Conservation (phyloP, 179 eudicot genomes). For the Heliamphora pulchella region DNA sequence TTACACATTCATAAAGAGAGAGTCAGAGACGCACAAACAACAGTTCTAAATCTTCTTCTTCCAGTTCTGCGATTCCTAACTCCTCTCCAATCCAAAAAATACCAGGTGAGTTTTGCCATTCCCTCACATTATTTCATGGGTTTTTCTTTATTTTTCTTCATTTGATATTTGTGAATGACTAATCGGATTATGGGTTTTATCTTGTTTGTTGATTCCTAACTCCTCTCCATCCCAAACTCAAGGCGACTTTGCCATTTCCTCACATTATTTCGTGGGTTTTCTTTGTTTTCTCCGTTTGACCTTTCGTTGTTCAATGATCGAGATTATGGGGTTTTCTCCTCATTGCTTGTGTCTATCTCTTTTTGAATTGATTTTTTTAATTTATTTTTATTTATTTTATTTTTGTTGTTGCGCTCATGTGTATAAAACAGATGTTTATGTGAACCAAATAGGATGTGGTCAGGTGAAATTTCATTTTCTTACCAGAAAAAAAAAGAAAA, state of each 20-base stretch:
- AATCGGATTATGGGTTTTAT: background rate
- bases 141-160: background rate
- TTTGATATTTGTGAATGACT: background rate
- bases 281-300: background rate
- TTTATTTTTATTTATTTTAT: background rate
- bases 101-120: constrained; percentile 6
- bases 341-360: background rate
- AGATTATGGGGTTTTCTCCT: too few relatives aligned
- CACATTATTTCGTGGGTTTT: background rate
- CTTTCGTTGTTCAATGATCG: background rate
- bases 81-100: background rate
- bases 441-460: background rate
- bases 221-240: background rate
- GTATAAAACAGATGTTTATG: background rate
- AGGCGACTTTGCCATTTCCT: constrained; percentile 4
- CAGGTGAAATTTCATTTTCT: background rate
- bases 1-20: background rate
- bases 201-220: background rate
- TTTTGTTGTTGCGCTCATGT: background rate
- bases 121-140: background rate
- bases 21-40: background rate
- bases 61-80: background rate
- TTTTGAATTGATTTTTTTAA: background rate
- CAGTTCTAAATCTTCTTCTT: background rate
- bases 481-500: too few relatives aligned